phyloP scores from a whole-genome alignment of 495 filamentous ascomycete genomes.

The Penicillium coffeae region DNA sequence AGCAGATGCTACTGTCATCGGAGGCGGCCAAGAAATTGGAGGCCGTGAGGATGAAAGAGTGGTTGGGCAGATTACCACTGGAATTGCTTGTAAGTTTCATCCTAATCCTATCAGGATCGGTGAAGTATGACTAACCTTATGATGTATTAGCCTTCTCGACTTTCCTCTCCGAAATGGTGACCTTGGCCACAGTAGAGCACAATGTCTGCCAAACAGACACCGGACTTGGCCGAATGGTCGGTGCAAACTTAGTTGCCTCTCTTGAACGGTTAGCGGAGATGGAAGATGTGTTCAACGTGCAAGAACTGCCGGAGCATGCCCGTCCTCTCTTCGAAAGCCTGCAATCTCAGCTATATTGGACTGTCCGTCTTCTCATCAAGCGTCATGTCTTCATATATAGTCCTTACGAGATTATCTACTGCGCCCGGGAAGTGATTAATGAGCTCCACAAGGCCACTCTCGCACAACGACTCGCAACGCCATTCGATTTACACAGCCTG shows the following conservation, averaged over 20 bases:
- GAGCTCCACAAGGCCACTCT: conserved; percentile 53
- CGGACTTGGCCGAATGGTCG: conserved; percentile 38
- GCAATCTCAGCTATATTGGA: conserved; percentile 71
- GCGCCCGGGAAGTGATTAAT: conserved; percentile 56
- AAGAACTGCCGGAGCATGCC: conserved; percentile 29
- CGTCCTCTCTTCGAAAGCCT: conserved; percentile 41
- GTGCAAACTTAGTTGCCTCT: conserved; percentile 33
- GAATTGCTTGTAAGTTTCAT: conserved; percentile 68
- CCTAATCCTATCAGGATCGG: conserved; percentile 10
- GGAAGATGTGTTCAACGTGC: conserved; percentile 33
- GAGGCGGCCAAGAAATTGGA: conserved; percentile 39
- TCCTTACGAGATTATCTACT: conserved; percentile 58
- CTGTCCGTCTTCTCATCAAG: conserved; percentile 60
- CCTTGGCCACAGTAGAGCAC: conserved; percentile 30
- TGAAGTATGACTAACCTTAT: too few species aligned
- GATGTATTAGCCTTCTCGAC: conserved; percentile 44
- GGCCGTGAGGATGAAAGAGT: conserved; percentile 60
- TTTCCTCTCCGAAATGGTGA: conserved; percentile 40
- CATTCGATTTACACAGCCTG: conserved; percentile 70
- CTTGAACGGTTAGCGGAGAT: conserved; percentile 40
- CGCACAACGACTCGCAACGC: conserved; percentile 38
- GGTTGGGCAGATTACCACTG: conserved; percentile 60
- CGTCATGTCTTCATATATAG: conserved; percentile 53
- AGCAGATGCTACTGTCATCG: conserved; percentile 58
- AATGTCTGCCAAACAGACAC: conserved; percentile 42